Evolutionary conservation across 2,329 filamentous ascomycete genomes (phyloP).

Genomic region (Dactylella cylindrospora): DNA sequence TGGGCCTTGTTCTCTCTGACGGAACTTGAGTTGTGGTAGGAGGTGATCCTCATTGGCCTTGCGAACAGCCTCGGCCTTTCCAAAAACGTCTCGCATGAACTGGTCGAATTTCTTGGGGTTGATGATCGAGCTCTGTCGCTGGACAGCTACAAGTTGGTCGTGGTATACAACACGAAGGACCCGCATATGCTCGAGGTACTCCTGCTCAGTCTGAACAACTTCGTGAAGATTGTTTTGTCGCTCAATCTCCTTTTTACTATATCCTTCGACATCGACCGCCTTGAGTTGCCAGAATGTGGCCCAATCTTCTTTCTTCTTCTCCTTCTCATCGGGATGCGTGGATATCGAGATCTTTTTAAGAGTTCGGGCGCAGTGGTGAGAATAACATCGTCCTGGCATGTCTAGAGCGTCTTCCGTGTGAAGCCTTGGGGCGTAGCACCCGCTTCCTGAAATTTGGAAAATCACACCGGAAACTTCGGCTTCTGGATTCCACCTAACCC

Average conservation of each 20-base stretch:
- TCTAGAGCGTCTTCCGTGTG: slow-evolving; percentile 63
- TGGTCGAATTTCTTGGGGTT: slow-evolving; percentile 72
- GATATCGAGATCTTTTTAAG: slow-evolving; percentile 91
- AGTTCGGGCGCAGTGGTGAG: slow-evolving; percentile 88
- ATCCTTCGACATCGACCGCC: slow-evolving; percentile 70
- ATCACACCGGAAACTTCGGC: slow-evolving; percentile 83
- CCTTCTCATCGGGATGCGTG: slow-evolving; percentile 68
- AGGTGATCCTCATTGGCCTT: slow-evolving; percentile 91
- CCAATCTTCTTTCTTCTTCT: slow-evolving; percentile 78
- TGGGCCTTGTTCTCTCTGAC: slow-evolving; percentile 93
- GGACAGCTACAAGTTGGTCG: slow-evolving; percentile 67
- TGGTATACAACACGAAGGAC: slow-evolving; percentile 83
- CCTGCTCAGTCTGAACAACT: slow-evolving; percentile 88
- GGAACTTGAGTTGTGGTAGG: slow-evolving; percentile 89
- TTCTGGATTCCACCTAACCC: slow-evolving; percentile 80
- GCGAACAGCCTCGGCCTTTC: slow-evolving; percentile 83
- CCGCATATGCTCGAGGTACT: slow-evolving; percentile 84
- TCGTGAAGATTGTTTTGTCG: slow-evolving; percentile 94
- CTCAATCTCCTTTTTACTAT: slow-evolving; percentile 82
- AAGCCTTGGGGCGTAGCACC: slow-evolving; percentile 84
- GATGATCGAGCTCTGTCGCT: slow-evolving; percentile 60
- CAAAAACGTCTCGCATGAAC: slow-evolving; percentile 84
- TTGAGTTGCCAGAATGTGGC: slow-evolving; percentile 81
- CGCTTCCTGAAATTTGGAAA: slow-evolving; percentile 86
- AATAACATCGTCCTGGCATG: slow-evolving; percentile 79